Evolutionary conservation across 257 asterid genomes (phyloP).

Genomic region (Nicotiana tabacum): DNA sequence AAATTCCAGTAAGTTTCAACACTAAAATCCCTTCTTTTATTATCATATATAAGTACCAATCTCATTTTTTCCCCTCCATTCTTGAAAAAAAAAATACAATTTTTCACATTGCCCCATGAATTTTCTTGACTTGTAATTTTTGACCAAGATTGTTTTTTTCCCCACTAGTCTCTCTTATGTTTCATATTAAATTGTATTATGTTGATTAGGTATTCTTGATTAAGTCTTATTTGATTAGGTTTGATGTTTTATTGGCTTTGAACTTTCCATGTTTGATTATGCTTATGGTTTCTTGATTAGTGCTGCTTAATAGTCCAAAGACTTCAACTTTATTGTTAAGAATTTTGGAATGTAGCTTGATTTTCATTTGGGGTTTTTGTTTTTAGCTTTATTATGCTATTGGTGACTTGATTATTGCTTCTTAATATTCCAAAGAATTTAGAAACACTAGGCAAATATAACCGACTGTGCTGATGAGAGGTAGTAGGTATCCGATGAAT

Average conservation of each 20-base stretch:
- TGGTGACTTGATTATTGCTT: background rate
- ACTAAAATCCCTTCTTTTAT: too few relatives aligned
- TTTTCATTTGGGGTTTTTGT: background rate
- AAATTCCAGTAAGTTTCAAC: too few relatives aligned
- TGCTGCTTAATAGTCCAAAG: background rate
- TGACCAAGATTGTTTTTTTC: background rate
- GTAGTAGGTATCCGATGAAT: too few relatives aligned
- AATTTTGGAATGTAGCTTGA: background rate
- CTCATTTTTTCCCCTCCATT: too few relatives aligned
- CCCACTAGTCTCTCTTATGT: background rate
- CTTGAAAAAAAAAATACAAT: too few relatives aligned
- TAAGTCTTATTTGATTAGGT: background rate
- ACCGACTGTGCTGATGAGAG: too few relatives aligned
- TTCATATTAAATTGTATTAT: too few relatives aligned
- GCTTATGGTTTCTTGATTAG: background rate
- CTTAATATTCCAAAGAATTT: background rate
- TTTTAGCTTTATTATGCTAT: background rate
- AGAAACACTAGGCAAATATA: too few relatives aligned
- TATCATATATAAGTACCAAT: too few relatives aligned
- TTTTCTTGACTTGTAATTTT: slow-evolving; percentile 11
- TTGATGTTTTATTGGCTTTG: background rate
- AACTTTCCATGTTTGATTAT: slow-evolving; percentile 1
- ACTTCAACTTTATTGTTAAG: background rate
- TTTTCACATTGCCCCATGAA: background rate
- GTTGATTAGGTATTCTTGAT: background rate